Evolutionary conservation across 345 rosid species (phyloP).

Genomic region (Firmiana major): DNA sequence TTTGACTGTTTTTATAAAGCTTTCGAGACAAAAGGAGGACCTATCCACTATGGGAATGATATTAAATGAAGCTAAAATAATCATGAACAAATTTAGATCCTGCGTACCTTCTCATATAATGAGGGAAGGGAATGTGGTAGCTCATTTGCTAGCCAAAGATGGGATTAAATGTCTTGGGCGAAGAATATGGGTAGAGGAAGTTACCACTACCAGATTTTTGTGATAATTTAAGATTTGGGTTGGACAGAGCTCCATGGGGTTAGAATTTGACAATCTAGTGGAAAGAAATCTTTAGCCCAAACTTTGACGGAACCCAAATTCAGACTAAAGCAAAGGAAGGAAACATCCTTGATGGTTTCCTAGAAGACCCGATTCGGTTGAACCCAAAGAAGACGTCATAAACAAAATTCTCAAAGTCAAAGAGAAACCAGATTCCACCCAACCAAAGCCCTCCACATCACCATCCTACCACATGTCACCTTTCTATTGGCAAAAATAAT

Average conservation of each 20-base stretch:
- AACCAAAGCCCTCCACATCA: conserved; percentile 6
- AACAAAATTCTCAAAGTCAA: background rate
- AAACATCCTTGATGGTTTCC: background rate
- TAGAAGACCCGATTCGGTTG: background rate
- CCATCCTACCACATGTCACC: background rate
- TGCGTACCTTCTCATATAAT: no score
- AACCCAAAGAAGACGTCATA: background rate
- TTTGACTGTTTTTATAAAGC: no score
- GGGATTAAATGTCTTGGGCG: no score
- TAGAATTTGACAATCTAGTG: background rate
- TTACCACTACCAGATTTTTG: no score
- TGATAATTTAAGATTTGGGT: no score
- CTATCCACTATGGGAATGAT: no score
- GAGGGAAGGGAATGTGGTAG: no score
- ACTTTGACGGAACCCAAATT: background rate
- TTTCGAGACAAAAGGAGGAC: no score
- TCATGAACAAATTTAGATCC: no score
- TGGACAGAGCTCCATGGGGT: background rate
- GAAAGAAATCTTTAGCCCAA: background rate
- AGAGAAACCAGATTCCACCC: background rate
- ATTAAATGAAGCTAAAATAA: no score
- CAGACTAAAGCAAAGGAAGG: background rate
- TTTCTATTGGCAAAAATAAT: background rate
- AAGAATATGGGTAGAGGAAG: no score
- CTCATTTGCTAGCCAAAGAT: no score